Conservation (phyloP, 345 rosid species). For the Linum usitatissimum region DNA sequence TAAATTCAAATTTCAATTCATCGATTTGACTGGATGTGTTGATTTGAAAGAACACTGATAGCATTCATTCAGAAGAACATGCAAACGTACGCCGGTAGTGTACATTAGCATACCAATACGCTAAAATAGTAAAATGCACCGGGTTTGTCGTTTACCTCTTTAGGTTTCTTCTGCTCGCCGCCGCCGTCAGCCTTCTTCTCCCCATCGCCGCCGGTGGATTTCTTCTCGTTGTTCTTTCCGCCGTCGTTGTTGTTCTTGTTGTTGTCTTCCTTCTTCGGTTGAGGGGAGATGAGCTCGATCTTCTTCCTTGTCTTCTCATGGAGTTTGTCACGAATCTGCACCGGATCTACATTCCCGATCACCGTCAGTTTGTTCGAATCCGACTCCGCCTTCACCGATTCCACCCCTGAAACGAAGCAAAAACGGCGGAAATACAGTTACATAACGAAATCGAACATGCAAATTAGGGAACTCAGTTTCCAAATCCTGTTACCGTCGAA, state of each 20-base stretch:
- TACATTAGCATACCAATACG: neutral
- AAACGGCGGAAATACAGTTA: neutral
- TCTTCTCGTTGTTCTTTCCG: constrained; percentile 15
- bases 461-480: neutral
- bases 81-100: neutral
- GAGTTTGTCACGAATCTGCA: constrained; percentile 32
- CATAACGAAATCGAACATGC: neutral
- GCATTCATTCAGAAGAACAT: constrained; percentile 9
- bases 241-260: neutral
- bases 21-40: neutral
- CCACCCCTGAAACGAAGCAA: constrained; percentile 41
- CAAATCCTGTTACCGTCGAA: constrained; percentile 31
- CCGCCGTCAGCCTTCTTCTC: constrained; percentile 8
- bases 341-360: constrained; percentile 64
- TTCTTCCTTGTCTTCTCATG: constrained; percentile 45
- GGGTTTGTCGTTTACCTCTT: constrained; percentile 28
- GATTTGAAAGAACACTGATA: constrained; percentile 1
- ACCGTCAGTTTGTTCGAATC: constrained; percentile 52
- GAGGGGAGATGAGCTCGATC: constrained; percentile 68
- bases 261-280: constrained; percentile 43
- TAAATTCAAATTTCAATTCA: neutral
- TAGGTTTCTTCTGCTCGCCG: constrained; percentile 30
- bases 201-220: neutral
- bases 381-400: constrained; percentile 44
- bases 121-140: neutral